A percentile compares a stretch with the other conserved stretches of the same genome.
Conservation (phyloP, 805 yeast genomes). For the Candida ovalis region DNA sequence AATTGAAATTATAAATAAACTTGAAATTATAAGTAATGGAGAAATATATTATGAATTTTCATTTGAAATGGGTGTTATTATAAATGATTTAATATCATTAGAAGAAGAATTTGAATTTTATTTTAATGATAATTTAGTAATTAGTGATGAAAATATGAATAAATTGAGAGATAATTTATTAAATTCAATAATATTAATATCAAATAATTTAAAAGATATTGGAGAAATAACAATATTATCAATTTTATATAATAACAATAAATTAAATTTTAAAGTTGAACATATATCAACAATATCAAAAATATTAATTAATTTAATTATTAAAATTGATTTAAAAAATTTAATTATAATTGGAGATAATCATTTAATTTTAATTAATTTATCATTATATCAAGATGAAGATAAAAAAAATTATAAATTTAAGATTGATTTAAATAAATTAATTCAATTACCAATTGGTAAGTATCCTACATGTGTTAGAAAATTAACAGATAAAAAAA, state of each 20-base stretch:
- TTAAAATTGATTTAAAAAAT: not conserved
- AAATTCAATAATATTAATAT: constrained; percentile 11
- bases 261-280: not conserved
- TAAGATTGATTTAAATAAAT: constrained; percentile 5
- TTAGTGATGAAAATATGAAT: constrained; percentile 6
- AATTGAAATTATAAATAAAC: not conserved
- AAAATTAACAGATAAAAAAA: not conserved
- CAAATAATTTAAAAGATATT: constrained; percentile 1
- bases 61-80: constrained; percentile 14
- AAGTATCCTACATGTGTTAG: constrained; percentile 7
- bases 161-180: not conserved
- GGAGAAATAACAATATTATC: not conserved
- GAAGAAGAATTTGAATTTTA: not conserved
- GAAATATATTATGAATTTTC: constrained; percentile 3
- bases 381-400: constrained; percentile 2
- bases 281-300: not conserved
- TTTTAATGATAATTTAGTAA: constrained; percentile 6
- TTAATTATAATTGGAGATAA: constrained; percentile 14
- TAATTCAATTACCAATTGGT: not conserved
- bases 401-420: constrained; percentile 3
- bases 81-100: constrained; percentile 7
- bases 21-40: constrained; percentile 2
- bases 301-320: not conserved
- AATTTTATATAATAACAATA: not conserved
- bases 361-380: constrained; percentile 6